These are phyloP conservation scores for Xylaria sp. DNA, from an alignment of 2,329 filamentous ascomycete species.

Conservation along the genomic window DNA sequence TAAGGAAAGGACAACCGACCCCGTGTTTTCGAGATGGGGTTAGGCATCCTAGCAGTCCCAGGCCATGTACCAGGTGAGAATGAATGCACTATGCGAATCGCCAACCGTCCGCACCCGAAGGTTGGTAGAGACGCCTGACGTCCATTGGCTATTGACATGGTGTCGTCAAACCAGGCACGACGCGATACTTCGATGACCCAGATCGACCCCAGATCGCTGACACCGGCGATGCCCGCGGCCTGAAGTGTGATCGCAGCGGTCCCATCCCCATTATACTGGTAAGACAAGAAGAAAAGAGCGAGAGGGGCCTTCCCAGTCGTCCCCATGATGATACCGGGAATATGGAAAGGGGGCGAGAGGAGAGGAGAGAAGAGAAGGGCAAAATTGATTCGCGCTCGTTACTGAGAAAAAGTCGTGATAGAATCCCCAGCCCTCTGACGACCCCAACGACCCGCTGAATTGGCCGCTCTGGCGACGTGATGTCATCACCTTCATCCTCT, in stretches of 20 bases:
- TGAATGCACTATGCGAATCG: no score
- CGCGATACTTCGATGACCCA: constrained; percentile 71
- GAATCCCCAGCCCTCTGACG: constrained; percentile 86
- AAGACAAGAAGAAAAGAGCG: constrained; percentile 35
- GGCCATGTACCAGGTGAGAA: constrained; percentile 78
- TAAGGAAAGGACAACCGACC: no score
- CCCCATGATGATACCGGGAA: not conserved
- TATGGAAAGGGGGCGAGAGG: no score
- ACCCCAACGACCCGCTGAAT: constrained; percentile 86
- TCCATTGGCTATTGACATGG: constrained; percentile 16
- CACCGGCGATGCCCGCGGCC: constrained; percentile 53
- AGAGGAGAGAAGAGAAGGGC: not conserved
- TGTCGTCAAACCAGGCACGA: constrained; percentile 61
- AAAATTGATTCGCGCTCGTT: not conserved
- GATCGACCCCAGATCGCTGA: constrained; percentile 52
- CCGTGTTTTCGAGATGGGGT: constrained; percentile 62
- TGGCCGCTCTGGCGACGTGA: constrained; percentile 92
- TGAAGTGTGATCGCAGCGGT: constrained; percentile 80
- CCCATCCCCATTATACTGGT: constrained; percentile 79
- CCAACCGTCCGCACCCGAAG: no score
- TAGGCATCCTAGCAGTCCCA: constrained; percentile 77
- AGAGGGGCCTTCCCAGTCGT: no score
- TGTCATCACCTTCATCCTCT: constrained; percentile 80
- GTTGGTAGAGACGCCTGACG: no score
- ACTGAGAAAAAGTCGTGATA: constrained; percentile 40